Percentiles rank a stretch among this genome's conserved stretches.
These are phyloP conservation scores for Fragaria nilgerrensis DNA, from an alignment of 306 rosid genomes.

Conservation along the genomic window DNA sequence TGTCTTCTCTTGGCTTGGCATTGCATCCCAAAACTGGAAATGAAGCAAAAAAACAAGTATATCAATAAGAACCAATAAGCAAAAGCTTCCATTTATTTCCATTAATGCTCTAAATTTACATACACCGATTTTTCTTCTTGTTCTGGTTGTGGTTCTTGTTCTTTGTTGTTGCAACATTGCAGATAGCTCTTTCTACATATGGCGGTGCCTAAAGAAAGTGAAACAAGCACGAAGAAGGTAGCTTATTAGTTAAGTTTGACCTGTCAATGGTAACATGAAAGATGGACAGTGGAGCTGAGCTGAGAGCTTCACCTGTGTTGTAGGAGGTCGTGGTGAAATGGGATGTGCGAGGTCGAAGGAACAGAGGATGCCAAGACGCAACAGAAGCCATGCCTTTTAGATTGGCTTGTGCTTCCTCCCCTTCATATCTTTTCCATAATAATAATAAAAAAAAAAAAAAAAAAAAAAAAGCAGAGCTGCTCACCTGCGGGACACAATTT, in stretches of 20 bases:
- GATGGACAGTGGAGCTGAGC: neutral
- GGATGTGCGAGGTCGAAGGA: conserved; percentile 6
- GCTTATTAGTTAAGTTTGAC: neutral
- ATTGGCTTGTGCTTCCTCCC: neutral
- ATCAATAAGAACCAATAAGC: neutral
- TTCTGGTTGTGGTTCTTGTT: neutral
- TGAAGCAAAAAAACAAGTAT: neutral
- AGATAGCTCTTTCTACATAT: neutral
- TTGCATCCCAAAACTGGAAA: conserved; percentile 10
- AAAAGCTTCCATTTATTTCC: neutral
- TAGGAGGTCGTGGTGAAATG: neutral
- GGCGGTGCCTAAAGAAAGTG: conserved; percentile 11
- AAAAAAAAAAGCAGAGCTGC: too few species aligned
- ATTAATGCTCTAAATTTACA: neutral
- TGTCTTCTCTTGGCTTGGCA: conserved; percentile 50
- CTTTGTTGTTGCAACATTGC: neutral
- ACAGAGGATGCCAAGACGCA: conserved; percentile 20
- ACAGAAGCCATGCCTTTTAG: conserved; percentile 18
- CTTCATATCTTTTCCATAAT: neutral
- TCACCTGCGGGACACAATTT: too few species aligned
- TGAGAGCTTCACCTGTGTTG: conserved; percentile 1
- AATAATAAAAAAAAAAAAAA: too few species aligned
- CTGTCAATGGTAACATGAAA: neutral
- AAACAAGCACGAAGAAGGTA: neutral
- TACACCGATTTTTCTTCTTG: conserved; percentile 8